phyloP scores from a whole-genome alignment of 768 basidiomycete species.

The Serendipita sp. region DNA sequence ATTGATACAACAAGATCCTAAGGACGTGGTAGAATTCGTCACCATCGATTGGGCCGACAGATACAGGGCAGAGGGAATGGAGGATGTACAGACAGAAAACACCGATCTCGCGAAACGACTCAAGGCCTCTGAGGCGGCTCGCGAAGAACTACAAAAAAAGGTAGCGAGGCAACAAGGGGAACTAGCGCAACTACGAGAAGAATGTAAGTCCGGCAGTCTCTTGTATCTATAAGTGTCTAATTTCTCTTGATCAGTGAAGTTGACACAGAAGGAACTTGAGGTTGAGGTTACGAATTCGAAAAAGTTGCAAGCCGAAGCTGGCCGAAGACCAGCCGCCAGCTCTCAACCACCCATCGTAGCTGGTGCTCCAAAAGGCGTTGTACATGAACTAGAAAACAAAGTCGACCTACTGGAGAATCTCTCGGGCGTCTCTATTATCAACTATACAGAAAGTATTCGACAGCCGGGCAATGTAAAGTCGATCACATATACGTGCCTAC shows the following conservation, averaged over 20 bases:
- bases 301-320: neutral
- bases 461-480: neutral
- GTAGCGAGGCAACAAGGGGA: neutral
- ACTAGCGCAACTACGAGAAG: neutral
- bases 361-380: neutral
- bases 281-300: slow-evolving; percentile 1
- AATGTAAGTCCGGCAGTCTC: neutral
- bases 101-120: neutral
- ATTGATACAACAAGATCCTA: neutral
- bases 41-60: neutral
- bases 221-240: neutral
- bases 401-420: neutral
- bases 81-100: neutral
- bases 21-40: neutral
- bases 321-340: neutral
- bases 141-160: neutral
- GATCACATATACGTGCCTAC: neutral
- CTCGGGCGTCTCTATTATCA: neutral
- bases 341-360: neutral
- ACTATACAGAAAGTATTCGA: neutral
- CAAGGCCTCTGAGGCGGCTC: neutral
- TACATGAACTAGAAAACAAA: neutral
- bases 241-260: neutral
- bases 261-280: neutral
- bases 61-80: neutral